Base-by-base conservation (phyloP, 192 early-diverging fungal genomes). In the Coemansia sp. region DNA sequence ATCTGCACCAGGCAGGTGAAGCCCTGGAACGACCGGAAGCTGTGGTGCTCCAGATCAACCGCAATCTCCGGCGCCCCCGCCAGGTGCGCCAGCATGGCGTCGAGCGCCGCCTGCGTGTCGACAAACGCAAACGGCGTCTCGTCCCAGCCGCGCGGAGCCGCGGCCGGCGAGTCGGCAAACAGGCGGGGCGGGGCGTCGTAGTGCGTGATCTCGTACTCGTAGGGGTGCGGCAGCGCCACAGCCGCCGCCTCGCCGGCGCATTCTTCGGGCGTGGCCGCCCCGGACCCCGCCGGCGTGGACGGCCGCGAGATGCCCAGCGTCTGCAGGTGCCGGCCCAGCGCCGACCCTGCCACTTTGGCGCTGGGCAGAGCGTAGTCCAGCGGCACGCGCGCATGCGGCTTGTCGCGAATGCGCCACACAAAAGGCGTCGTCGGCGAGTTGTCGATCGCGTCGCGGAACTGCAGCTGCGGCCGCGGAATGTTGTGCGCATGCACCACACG, bases 1-100 rank as follows among this genome's bases (percentile, higher is more conserved):
- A 99, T 82, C 65, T 99, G 97, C 63, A 97, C 88, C 53, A 99
- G 67, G 74, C 95, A 98, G 21, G 86, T 87, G 61, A 99, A 95
- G 0, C 97, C 97, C 76, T 94, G 95, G 75, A 83, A 99, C 26
- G 93, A 90, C 12, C 97, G 87, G 71, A 95, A 97, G 70, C 90
- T 87, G 70, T 99, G 97, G 63, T 97, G 93, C 78, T 95, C 97
- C 58, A 95, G 72, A 86, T 99, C 97, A 0, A 99, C 82, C 4
- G 97, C 95, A 44, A 99, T 82, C 63, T 95, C 95, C 0, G 76
- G 40, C 5, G 77, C 83, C 6, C 42, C 53, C 19, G 83, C 78
- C 58, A 99, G 60, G 17, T 85, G 74, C 32, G 56, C 72, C 46
- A 92, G 75, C 84, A 98, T 84, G 0, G 46, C 59, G 17, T 69